Percentiles rank a stretch among this genome's conserved stretches.
phyloP scores from a whole-genome alignment of 495 filamentous ascomycete species.

The Diplogelasinospora grovesii region DNA sequence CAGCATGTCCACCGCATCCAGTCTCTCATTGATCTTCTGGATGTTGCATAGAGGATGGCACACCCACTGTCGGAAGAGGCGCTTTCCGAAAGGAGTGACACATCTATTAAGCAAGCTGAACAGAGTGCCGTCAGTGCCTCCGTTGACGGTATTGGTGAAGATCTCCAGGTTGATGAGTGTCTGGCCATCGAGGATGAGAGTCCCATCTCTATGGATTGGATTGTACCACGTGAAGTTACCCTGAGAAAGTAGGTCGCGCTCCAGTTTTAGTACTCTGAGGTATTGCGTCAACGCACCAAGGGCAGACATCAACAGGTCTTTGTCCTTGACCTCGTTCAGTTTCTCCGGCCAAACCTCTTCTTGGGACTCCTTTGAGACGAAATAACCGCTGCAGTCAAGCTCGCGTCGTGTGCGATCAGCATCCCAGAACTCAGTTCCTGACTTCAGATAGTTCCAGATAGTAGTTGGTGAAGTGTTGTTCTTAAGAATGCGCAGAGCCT shows the following conservation, averaged over 20 bases:
- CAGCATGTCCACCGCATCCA: constrained; percentile 91
- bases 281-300: constrained; percentile 88
- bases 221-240: constrained; percentile 90
- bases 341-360: constrained; percentile 69
- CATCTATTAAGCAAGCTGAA: constrained; percentile 90
- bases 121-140: constrained; percentile 74
- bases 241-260: constrained; percentile 78
- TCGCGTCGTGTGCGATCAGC: constrained; percentile 75
- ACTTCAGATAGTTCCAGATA: constrained; percentile 90
- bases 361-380: constrained; percentile 54
- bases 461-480: constrained; percentile 91
- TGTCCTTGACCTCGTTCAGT: constrained; percentile 67
- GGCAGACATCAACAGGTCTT: constrained; percentile 84
- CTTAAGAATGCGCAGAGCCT: constrained; percentile 87
- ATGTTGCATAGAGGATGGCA: constrained; percentile 90
- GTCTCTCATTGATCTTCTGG: constrained; percentile 80
- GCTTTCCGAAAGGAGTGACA: constrained; percentile 94
- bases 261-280: constrained; percentile 79
- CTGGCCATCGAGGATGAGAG: constrained; percentile 90
- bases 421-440: constrained; percentile 87
- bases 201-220: constrained; percentile 89
- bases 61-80: constrained; percentile 94
- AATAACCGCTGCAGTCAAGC: constrained; percentile 77
- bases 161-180: constrained; percentile 96
- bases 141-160: constrained; percentile 90